Conservation (phyloP, 1,139 yeast genomes). For the Ogataea hybrid region DNA sequence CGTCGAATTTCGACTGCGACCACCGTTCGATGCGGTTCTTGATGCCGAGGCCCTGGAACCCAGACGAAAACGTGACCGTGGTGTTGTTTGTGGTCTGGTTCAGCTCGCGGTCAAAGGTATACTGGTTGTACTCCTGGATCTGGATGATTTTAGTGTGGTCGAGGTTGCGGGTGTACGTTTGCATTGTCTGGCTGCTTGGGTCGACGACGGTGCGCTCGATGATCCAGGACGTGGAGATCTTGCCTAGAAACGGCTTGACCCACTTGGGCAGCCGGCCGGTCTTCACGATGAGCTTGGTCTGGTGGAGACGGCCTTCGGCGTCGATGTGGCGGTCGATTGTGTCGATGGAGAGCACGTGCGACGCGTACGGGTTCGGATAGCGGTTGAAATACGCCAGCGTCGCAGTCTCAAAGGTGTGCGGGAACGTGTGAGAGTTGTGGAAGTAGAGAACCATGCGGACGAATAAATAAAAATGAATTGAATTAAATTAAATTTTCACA, state of each 20-base stretch:
- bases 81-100: slow-evolving; percentile 42
- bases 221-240: slow-evolving; percentile 75
- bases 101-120: slow-evolving; percentile 34
- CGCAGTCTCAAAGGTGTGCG: slow-evolving; percentile 70
- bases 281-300: slow-evolving; percentile 75
- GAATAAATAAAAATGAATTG: background rate
- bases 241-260: slow-evolving; percentile 74
- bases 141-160: slow-evolving; percentile 81
- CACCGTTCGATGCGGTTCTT: slow-evolving; percentile 77
- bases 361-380: slow-evolving; percentile 87
- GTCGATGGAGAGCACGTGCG: slow-evolving; percentile 86
- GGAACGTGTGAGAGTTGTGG: slow-evolving; percentile 52
- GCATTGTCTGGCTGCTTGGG: slow-evolving; percentile 53
- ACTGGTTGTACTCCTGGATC: slow-evolving; percentile 75
- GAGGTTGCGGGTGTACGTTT: slow-evolving; percentile 76
- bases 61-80: slow-evolving; percentile 68
- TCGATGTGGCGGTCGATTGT: slow-evolving; percentile 64
- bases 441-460: slow-evolving; percentile 63
- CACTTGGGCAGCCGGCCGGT: slow-evolving; percentile 80
- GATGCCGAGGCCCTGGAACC: slow-evolving; percentile 58
- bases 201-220: slow-evolving; percentile 79
- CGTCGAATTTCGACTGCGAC: slow-evolving; percentile 70
- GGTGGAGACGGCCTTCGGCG: slow-evolving; percentile 59
- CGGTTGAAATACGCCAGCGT: slow-evolving; percentile 79
- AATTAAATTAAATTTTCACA: slow-evolving; percentile 4